phyloP scores from a whole-genome alignment of 208 protist genomes.

The Leishmania braziliensis region DNA sequence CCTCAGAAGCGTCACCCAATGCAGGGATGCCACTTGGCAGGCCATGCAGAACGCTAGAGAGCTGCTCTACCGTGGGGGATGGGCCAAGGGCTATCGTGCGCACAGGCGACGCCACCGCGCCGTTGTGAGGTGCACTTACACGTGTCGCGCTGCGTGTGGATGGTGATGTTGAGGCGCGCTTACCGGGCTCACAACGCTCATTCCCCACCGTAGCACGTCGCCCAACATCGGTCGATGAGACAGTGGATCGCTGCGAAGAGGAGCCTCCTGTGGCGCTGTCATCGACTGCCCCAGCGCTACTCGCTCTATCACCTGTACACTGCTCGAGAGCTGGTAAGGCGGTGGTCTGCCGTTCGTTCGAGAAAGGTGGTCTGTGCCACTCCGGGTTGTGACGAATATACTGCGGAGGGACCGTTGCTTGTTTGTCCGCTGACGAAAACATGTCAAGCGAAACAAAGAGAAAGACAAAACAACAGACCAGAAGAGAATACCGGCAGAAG shows the following conservation, averaged over 20 bases:
- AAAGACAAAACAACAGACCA: not conserved
- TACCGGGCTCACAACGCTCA: not conserved
- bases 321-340: not conserved
- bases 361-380: not conserved
- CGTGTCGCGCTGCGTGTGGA: not conserved
- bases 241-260: not conserved
- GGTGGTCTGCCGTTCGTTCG: not conserved
- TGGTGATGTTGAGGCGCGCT: not conserved
- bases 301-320: not conserved
- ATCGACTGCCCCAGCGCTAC: not conserved
- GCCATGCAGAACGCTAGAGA: conserved; percentile 1
- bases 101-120: not conserved
- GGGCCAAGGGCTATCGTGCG: not conserved
- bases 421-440: not conserved
- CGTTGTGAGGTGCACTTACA: not conserved
- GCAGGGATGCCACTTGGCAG: not conserved
- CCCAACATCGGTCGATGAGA: not conserved
- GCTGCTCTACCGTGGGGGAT: conserved; percentile 5
- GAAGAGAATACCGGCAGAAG: not conserved
- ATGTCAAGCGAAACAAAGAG: not conserved
- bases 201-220: too few species aligned
- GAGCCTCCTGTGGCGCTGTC: not conserved
- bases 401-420: too few species aligned
- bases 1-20: not conserved
- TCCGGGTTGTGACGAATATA: not conserved